Percentiles rank a stretch among this genome's conserved stretches.
Conservation (phyloP, 2,329 filamentous ascomycete species). For the Ophiobolus disseminans region DNA sequence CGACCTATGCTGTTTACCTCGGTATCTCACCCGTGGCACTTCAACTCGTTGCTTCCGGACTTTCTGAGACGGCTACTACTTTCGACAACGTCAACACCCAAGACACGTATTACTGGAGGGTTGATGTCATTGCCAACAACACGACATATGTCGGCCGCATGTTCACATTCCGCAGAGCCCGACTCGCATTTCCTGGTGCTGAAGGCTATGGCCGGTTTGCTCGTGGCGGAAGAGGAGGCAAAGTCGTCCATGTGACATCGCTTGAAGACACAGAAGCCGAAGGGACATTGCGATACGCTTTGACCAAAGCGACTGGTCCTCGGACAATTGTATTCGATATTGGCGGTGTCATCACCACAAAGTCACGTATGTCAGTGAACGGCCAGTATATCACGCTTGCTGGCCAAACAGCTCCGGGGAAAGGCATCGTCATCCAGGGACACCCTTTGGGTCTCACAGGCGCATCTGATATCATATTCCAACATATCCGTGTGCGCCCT, state of each 20-base stretch:
- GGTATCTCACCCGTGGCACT: conserved; percentile 31
- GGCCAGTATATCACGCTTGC: conserved; percentile 25
- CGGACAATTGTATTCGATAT: conserved; percentile 27
- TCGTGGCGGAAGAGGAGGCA: conserved; percentile 47
- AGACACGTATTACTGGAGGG: conserved; percentile 1
- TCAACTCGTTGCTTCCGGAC: background rate
- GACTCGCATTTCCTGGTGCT: conserved; percentile 50
- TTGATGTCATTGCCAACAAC: conserved; percentile 32
- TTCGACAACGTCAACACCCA: background rate
- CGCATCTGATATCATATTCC: conserved; percentile 34
- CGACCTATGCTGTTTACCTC: conserved; percentile 37
- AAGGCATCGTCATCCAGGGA: conserved; percentile 35
- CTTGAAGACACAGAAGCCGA: conserved; percentile 40
- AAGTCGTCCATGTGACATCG: conserved; percentile 49
- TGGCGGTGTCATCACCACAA: conserved; percentile 25
- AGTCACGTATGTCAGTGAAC: conserved; percentile 21
- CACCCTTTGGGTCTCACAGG: conserved; percentile 42
- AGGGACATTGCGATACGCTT: conserved; percentile 48
- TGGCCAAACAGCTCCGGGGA: conserved; percentile 26
- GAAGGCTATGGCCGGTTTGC: conserved; percentile 47
- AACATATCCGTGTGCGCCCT: conserved; percentile 35
- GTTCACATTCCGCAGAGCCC: conserved; percentile 41
- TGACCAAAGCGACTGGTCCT: conserved; percentile 32
- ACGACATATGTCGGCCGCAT: conserved; percentile 30
- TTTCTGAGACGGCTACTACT: background rate